Base-by-base conservation (phyloP, 2,329 filamentous ascomycete species). In the Colletotrichum caudatum region DNA sequence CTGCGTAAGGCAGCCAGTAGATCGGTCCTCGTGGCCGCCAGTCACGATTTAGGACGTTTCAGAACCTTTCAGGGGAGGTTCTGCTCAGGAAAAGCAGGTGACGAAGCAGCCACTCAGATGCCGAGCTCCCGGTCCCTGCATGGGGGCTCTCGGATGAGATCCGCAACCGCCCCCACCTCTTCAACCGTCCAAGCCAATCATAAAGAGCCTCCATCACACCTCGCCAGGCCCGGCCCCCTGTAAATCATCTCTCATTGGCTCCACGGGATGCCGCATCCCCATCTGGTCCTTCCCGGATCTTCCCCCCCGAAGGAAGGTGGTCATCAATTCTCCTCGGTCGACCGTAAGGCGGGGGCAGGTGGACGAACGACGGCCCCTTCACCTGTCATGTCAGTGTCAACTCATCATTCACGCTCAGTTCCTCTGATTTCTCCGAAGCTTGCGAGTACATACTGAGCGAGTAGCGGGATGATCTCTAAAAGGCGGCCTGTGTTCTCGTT, bases 1-100 rank as follows among this genome's bases (percentile, higher is more conserved):
- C 29, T 29, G 29, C 29, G 29, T 29, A 29, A 29, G 29, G 26
- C 57, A 41, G 23, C 33, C 44, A 46, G 26, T 26, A 11, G 46
- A 14, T 39, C n/a, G 23, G 51, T 53, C 26, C 26, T 35, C 14
- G 69, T 50, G 26, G 65, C 64, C 56, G 56, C 70, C 66, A 61
- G 70, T 70, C 56, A 66, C 56, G 61, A 71, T 69, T 71, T 72
- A 72, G 70, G 50, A 66, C 66, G 70, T 72, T 72, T 72, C 70
- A 72, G 70, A 71, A 58, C 57, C 39, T 41, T 41, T 56, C 37
- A 61, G 66, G 66, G 61, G 44, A 16, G 66, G 66, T 29, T 8
- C 29, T 20, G 44, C 39, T 33, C 50, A 37, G 44, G 39, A 68
- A 60, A 69, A 56, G 57, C 33, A 41, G 60, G 39, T 29, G n/a